Evolutionary conservation across 1,284 basidiomycete genomes (phyloP), one percentile per base, ranked within the genome.

Genomic region (Dichomitus squalens): DNA sequence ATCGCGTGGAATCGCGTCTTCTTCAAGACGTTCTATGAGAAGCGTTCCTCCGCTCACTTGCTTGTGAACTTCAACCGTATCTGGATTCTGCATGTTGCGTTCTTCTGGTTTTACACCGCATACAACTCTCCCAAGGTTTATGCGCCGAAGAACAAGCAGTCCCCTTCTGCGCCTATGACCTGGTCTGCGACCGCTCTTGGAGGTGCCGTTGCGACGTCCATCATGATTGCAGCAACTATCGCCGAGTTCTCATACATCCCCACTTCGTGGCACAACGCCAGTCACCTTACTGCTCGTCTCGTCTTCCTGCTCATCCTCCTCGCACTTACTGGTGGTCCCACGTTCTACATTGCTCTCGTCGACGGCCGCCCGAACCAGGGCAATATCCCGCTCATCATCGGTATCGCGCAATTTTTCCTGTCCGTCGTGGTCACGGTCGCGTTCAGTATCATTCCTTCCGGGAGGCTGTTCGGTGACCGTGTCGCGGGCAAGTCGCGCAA

Each of bases 21-120:
- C 76, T 96, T 96, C 86, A 98, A 98, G 80, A 98, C 96, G 0
- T 98, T 95, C 75, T 91, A 87, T 63, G 95, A 98, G 77, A 95
- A 95, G 72, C 92, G 95, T 35, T 96, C 95, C n/a, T 84, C 84
- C 59, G 85, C 90, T 25, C 95, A 98, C 75, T 83, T 97, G 31
- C 82, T 98, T 64, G 93, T 97, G 80, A 96, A 97, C 78, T 98
- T 97, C 78, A 98, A 98, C 75, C 93, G 96, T 53, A 85, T 98
- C 68, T 98, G 94, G 95, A 92, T 98, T 67, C 79, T 95, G 54
- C 96, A 98, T 71, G 80, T 98, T 59, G 84, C 93, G 18, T 77
- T 95, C 54, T 98, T 87, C 78, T 98, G 91, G 85, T 97, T 92
- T 77, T 98, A 92, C 77, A 97, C 95, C 12, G 88, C 95, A 8